Conservation (phyloP, 331 rosid genomes). For the Acacia concinna region DNA sequence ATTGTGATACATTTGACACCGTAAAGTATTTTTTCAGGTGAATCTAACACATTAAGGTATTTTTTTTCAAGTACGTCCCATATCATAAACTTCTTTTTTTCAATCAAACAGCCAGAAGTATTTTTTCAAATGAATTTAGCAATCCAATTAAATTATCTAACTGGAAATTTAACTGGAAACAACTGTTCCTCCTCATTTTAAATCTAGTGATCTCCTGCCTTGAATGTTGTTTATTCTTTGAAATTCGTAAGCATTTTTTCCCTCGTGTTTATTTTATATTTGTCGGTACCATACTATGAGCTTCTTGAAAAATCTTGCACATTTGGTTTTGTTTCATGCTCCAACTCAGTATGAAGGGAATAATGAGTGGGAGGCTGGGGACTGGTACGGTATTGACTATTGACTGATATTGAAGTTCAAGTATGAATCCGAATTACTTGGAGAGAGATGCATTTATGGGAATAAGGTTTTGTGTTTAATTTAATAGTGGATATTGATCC, state of each 20-base stretch:
- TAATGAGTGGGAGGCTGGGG: constrained; percentile 2
- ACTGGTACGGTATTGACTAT: constrained; percentile 3
- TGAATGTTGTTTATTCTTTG: constrained; percentile 18
- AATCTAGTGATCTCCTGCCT: constrained; percentile 38
- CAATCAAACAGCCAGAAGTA: no score
- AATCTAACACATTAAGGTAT: no score
- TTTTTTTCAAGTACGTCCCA: no score
- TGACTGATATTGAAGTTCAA: constrained; percentile 2
- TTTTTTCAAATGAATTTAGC: no score
- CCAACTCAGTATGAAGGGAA: neutral
- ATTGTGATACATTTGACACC: no score
- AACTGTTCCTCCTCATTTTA: constrained; percentile 32
- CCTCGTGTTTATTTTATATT: constrained; percentile 16
- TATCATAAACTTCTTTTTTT: no score
- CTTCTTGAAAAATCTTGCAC: neutral
- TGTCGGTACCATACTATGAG: no score
- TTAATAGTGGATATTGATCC: neutral
- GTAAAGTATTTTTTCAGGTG: no score
- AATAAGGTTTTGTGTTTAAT: constrained; percentile 3
- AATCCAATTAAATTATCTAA: no score
- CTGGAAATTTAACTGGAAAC: constrained; percentile 28
- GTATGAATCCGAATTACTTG: neutral
- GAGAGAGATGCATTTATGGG: constrained; percentile 13
- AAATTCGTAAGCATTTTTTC: constrained; percentile 20
- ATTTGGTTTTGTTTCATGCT: neutral